phyloP scores from a whole-genome alignment of 2,329 filamentous ascomycete species.

The Ambrosiella beaveri region DNA sequence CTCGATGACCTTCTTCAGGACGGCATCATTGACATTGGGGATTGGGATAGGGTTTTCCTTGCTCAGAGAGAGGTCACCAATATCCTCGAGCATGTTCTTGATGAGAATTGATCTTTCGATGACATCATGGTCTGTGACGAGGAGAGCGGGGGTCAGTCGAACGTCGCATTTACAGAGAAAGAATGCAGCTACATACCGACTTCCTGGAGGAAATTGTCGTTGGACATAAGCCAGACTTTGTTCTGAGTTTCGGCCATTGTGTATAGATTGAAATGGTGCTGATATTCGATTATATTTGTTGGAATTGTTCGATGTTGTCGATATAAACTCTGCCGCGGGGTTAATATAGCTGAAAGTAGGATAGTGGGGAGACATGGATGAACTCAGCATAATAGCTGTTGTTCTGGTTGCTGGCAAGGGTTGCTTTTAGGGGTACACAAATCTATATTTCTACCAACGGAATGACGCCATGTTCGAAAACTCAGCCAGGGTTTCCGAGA shows the following conservation, averaged over 20 bases:
- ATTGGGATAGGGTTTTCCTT: constrained; percentile 62
- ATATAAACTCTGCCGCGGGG: neutral
- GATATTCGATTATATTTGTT: neutral
- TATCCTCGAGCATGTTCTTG: constrained; percentile 95
- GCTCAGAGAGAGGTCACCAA: constrained; percentile 45
- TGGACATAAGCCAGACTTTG: constrained; percentile 32
- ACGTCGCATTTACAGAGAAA: neutral
- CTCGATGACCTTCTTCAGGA: constrained; percentile 90
- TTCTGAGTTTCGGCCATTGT: constrained; percentile 22
- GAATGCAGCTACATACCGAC: constrained; percentile 25
- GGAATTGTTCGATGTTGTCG: too few species aligned
- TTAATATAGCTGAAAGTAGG: neutral
- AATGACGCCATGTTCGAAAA: neutral
- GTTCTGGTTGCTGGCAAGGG: neutral
- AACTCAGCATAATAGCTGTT: neutral
- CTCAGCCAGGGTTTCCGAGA: neutral
- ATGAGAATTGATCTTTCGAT: constrained; percentile 87
- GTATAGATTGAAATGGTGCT: neutral
- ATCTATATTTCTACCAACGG: neutral
- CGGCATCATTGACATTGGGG: constrained; percentile 81
- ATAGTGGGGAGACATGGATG: neutral
- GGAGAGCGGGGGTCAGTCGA: constrained; percentile 6
- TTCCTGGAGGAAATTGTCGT: constrained; percentile 30
- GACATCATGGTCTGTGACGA: constrained; percentile 51
- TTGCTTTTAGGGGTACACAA: neutral